A percentile compares a stretch with the other conserved stretches of the same genome.
Conservation (phyloP, 495 filamentous ascomycete genomes). For the Beverwykella pulmonaria region DNA sequence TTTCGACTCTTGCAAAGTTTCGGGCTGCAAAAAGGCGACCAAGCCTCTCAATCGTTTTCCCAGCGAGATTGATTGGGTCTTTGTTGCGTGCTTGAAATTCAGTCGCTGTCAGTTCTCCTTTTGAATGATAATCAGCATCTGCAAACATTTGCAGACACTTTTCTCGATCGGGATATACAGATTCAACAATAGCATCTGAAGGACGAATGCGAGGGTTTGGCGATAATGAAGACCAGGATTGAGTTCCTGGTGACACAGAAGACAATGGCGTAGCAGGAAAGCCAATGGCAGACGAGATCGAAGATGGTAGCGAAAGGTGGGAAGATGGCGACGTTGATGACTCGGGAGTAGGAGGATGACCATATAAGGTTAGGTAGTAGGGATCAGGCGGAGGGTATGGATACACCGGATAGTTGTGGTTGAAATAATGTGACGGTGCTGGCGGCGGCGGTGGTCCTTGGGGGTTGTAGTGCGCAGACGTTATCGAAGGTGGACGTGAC, state of each 20-base stretch:
- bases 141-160: not conserved
- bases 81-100: not conserved
- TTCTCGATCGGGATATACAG: not conserved
- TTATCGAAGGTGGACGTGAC: not conserved
- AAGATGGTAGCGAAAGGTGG: too few species aligned
- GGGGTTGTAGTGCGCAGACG: not conserved
- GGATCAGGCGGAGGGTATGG: too few species aligned
- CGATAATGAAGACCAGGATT: too few species aligned
- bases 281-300: too few species aligned
- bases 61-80: not conserved
- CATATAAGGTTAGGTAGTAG: not conserved
- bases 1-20: not conserved
- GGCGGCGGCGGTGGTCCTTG: not conserved
- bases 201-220: too few species aligned
- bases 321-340: not conserved
- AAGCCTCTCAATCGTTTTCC: not conserved
- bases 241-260: too few species aligned
- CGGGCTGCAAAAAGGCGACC: not conserved
- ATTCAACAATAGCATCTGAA: not conserved
- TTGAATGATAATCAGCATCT: not conserved
- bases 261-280: too few species aligned
- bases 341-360: not conserved
- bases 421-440: not conserved
- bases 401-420: too few species aligned
- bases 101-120: not conserved